phyloP scores from a whole-genome alignment of 805 yeast species.

The Ogataea populi-albae region DNA sequence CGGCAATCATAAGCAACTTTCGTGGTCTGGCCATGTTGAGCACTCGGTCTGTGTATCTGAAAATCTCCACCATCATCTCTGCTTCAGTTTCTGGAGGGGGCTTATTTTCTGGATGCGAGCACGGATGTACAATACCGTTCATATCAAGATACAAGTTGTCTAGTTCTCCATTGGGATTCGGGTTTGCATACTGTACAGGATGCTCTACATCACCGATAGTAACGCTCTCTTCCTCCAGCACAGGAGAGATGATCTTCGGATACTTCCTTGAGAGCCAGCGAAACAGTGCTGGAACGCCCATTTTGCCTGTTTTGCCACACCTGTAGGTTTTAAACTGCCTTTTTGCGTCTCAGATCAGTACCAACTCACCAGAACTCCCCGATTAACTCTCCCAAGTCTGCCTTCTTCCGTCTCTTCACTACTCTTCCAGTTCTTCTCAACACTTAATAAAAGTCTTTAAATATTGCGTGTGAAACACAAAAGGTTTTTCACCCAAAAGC shows the following conservation, averaged over 20 bases:
- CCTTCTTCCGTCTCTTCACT: too few relatives aligned
- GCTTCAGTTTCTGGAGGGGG: constrained; percentile 97
- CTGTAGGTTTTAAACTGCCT: too few relatives aligned
- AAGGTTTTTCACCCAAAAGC: too few relatives aligned
- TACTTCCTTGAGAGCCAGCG: constrained; percentile 93
- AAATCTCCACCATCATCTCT: constrained; percentile 93
- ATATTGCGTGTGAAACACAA: too few relatives aligned
- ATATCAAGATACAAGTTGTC: constrained; percentile 93
- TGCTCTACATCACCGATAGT: constrained; percentile 57
- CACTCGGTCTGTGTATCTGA: constrained; percentile 89
- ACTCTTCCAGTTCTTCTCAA: too few relatives aligned
- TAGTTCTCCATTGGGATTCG: constrained; percentile 93
- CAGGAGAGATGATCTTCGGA: constrained; percentile 92
- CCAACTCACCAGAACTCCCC: neutral
- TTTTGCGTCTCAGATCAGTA: neutral
- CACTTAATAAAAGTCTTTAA: too few relatives aligned
- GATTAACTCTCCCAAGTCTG: too few relatives aligned
- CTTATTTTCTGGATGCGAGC: constrained; percentile 95
- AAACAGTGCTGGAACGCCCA: constrained; percentile 98
- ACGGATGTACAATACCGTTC: constrained; percentile 99
- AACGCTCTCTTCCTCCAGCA: constrained; percentile 66
- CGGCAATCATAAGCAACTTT: constrained; percentile 89
- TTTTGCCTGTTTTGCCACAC: too few relatives aligned
- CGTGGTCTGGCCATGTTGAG: constrained; percentile 93
- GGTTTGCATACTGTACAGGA: constrained; percentile 65